Evolutionary conservation across 306 rosid genomes (phyloP).

Genomic region (Vigna hirtella): DNA sequence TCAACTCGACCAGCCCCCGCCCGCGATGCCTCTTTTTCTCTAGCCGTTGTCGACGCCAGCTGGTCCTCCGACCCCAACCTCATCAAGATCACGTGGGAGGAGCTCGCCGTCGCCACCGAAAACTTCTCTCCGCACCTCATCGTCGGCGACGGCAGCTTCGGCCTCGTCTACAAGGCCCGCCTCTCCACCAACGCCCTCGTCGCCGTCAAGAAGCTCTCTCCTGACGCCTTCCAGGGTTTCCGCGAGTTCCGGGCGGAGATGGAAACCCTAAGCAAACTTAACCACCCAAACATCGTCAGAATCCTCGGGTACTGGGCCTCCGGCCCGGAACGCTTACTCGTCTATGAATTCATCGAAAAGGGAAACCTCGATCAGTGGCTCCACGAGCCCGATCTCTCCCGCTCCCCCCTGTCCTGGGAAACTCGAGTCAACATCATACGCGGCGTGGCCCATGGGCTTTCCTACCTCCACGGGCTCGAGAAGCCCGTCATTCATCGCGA

Average conservation of each 20-base stretch:
- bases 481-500: constrained; percentile 88
- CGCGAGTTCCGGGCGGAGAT: constrained; percentile 95
- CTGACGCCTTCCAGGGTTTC: constrained; percentile 90
- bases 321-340: constrained; percentile 70
- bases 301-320: constrained; percentile 82
- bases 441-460: constrained; percentile 80
- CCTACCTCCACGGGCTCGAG: constrained; percentile 61
- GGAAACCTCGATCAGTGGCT: constrained; percentile 90
- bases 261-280: constrained; percentile 81
- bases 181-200: constrained; percentile 73
- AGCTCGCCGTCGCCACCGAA: constrained; percentile 70
- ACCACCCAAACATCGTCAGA: constrained; percentile 72
- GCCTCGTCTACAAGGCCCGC: constrained; percentile 82
- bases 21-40: constrained; percentile 27
- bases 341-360: constrained; percentile 75
- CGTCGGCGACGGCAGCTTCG: constrained; percentile 96
- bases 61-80: constrained; percentile 71
- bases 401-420: constrained; percentile 64
- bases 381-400: constrained; percentile 52
- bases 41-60: constrained; percentile 60
- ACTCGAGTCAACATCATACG: constrained; percentile 59
- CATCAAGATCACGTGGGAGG: constrained; percentile 69
- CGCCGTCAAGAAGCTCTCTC: constrained; percentile 86
- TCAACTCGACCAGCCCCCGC: constrained; percentile 1
- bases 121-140: constrained; percentile 70